A percentile compares a stretch with the other conserved stretches of the same genome.
These are phyloP conservation scores for Suillus placidus DNA, from an alignment of 768 basidiomycete species.

Conservation along the genomic window DNA sequence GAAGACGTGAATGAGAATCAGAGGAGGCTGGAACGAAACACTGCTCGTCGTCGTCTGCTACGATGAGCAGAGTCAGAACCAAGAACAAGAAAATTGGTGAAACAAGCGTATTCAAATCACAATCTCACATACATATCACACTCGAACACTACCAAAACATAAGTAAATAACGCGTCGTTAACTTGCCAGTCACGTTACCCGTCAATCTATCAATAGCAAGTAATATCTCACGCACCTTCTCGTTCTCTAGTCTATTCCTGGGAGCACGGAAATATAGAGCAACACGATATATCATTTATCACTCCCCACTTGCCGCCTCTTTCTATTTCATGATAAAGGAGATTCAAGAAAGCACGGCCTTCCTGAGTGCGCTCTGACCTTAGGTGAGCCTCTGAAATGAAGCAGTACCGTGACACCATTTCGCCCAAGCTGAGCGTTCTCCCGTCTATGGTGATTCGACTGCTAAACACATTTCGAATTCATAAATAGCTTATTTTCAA, in stretches of 20 bases:
- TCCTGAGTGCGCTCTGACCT: no score
- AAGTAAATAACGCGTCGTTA: slow-evolving; percentile 31
- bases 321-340: no score
- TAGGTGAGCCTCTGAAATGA: background rate
- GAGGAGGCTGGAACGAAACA: slow-evolving; percentile 6
- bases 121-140: slow-evolving; percentile 13
- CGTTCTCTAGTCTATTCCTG: no score
- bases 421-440: background rate
- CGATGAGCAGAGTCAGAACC: slow-evolving; percentile 13
- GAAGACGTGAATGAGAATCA: background rate
- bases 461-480: background rate
- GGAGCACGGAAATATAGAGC: no score
- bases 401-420: background rate
- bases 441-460: background rate
- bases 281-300: no score
- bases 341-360: no score
- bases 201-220: background rate
- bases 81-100: slow-evolving; percentile 3
- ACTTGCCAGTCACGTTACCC: slow-evolving; percentile 2
- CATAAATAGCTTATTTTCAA: background rate
- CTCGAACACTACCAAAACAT: slow-evolving; percentile 33
- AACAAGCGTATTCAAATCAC: background rate
- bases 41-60: slow-evolving; percentile 13
- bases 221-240: background rate
- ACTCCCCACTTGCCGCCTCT: no score